phyloP scores from a whole-genome alignment of 169 alveolate genomes.

The Blepharisma undulans region DNA sequence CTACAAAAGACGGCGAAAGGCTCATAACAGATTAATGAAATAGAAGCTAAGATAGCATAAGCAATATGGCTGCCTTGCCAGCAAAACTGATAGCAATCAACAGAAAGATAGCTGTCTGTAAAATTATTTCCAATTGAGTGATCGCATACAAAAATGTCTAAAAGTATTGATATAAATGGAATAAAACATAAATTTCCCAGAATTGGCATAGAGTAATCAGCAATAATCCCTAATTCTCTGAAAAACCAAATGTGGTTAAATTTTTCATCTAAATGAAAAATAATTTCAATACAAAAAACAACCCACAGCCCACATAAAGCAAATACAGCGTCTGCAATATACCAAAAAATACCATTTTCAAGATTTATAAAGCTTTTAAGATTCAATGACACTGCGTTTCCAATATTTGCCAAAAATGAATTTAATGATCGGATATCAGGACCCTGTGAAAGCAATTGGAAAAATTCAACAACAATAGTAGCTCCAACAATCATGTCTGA shows the following conservation, averaged over 20 bases:
- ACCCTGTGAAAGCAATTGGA: slow-evolving; percentile 9
- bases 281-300: not conserved
- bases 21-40: slow-evolving; percentile 5
- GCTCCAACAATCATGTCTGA: not conserved
- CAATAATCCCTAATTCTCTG: not conserved
- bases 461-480: slow-evolving; percentile 11
- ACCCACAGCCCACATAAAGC: not conserved
- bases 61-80: not conserved
- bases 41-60: not conserved
- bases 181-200: slow-evolving; percentile 20
- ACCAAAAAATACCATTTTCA: not conserved
- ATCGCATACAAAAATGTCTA: slow-evolving; percentile 41
- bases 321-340: not conserved
- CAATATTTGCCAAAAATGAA: not conserved
- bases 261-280: not conserved
- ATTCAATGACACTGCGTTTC: not conserved
- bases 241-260: not conserved
- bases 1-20: slow-evolving; percentile 35
- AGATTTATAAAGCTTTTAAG: not conserved
- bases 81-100: slow-evolving; percentile 37
- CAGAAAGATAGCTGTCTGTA: not conserved
- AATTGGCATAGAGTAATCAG: slow-evolving; percentile 4
- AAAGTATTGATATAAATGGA: slow-evolving; percentile 5
- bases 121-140: not conserved
- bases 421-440: slow-evolving; percentile 4